Evolutionary conservation across 768 basidiomycete genomes (phyloP).

Genomic region (Naganishia vishniacii): DNA sequence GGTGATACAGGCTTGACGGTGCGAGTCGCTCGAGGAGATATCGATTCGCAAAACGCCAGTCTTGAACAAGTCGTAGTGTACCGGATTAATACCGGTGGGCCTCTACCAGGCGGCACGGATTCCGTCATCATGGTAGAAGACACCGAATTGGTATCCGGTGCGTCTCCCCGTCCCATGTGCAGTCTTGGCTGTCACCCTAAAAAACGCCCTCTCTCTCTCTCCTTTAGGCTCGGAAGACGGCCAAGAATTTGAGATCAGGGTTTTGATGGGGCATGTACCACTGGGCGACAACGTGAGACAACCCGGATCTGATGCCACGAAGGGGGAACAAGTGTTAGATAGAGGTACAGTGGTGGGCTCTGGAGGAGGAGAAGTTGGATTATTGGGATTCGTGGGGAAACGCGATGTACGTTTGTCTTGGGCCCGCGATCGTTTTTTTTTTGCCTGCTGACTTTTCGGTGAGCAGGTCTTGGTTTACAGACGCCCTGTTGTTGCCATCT

Average conservation of each 20-base stretch:
- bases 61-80: slow-evolving; percentile 49
- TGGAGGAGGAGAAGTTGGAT: slow-evolving; percentile 76
- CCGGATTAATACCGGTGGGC: slow-evolving; percentile 81
- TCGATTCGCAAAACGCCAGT: background rate
- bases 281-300: slow-evolving; percentile 66
- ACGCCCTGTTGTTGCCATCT: slow-evolving; percentile 69
- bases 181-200: background rate
- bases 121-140: slow-evolving; percentile 91
- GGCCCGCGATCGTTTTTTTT: background rate
- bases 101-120: slow-evolving; percentile 68
- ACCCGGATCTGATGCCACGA: slow-evolving; percentile 67
- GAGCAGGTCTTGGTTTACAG: slow-evolving; percentile 62
- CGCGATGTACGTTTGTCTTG: slow-evolving; percentile 57
- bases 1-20: slow-evolving; percentile 10
- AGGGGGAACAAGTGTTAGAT: slow-evolving; percentile 60
- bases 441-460: background rate
- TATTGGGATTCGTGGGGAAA: slow-evolving; percentile 70
- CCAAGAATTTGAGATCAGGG: slow-evolving; percentile 69
- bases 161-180: too few species aligned
- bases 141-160: slow-evolving; percentile 56
- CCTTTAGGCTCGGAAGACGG: slow-evolving; percentile 48
- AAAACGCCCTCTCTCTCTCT: background rate
- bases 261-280: slow-evolving; percentile 58
- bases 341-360: slow-evolving; percentile 60
- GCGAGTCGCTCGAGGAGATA: slow-evolving; percentile 26